Base-by-base conservation (phyloP, 164 flowering plant genomes). In the Protea cynaroides region DNA sequence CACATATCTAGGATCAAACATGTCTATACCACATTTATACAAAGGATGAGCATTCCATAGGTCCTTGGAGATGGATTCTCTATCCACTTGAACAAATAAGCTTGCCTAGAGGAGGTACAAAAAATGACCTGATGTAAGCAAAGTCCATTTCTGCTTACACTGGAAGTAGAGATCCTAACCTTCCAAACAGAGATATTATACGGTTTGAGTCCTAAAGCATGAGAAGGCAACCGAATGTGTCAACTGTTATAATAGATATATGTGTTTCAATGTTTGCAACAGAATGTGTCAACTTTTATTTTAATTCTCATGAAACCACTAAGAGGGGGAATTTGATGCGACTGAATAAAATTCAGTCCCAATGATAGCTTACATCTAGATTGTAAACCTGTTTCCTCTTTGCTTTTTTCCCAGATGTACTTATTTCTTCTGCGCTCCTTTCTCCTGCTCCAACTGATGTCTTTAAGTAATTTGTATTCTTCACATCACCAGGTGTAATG, bases 381-480 rank as follows among this genome's bases (percentile, higher is more conserved):
- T 63, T 52, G 58, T 44, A 73, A 36, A 36, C 49, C 37, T 52
- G 21, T 59, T 74, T 76, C 55, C 70, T 71, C 58, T 47, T 65
- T 25, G 73, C 15, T 38, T 68, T 59, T 58, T 60, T 58, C 23
- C 43, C 22, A 11, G 63, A 49, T 59, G 43, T 53, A 52, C 57
- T 22, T 29, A 4, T 34, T 47, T 59, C 29, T 14, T 56, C 23
- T 34, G 65, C 10, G 47, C 40, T 24, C 36, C 46, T 65, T 54
- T 58, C 63, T 55, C 52, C 59, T 25, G 59, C 57, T 8, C 1
- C 55, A 38, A 17, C 63, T 59, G 66, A 29, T 29, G 22, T 51
- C 40, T 61, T 64, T 51, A 44, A n/a, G n/a, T n/a, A n/a, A n/a
- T n/a, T n/a, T n/a, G n/a, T n/a, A n/a, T n/a, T n/a, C n/a, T n/a